phyloP scores from a whole-genome alignment of 768 basidiomycete species.

The Clathrus columnatus region DNA sequence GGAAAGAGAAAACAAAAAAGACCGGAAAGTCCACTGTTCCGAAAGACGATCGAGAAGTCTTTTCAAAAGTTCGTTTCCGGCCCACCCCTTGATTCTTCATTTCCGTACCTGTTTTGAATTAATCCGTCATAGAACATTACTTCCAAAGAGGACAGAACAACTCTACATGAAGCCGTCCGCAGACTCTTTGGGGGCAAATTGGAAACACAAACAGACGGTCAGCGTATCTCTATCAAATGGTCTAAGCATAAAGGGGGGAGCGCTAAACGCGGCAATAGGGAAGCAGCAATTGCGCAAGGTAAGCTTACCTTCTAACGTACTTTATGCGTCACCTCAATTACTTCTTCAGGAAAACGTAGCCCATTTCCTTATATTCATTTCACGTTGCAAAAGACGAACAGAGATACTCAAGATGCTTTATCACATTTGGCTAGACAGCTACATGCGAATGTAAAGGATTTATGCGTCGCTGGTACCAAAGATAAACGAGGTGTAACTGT shows the following conservation, averaged over 20 bases:
- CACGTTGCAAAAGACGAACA: constrained; percentile 93
- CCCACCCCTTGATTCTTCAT: constrained; percentile 13
- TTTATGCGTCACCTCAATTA: neutral
- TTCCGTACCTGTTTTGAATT: neutral
- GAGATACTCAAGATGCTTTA: constrained; percentile 94
- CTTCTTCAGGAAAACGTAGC: neutral
- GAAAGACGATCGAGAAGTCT: constrained; percentile 64
- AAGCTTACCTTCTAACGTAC: too few relatives aligned
- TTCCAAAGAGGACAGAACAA: constrained; percentile 72
- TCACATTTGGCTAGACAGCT: constrained; percentile 68
- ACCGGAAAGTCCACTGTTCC: constrained; percentile 32
- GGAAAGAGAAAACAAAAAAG: constrained; percentile 23
- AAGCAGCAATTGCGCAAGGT: neutral
- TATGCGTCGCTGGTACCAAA: constrained; percentile 91
- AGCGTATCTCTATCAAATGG: constrained; percentile 76
- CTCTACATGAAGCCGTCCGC: constrained; percentile 73
- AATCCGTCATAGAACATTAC: constrained; percentile 55
- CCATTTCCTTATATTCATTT: constrained; percentile 79
- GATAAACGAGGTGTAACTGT: constrained; percentile 97
- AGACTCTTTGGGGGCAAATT: constrained; percentile 77
- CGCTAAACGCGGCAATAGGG: constrained; percentile 4
- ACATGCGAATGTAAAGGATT: constrained; percentile 69
- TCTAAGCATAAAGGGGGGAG: constrained; percentile 24
- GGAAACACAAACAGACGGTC: constrained; percentile 78
- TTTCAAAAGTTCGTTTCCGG: constrained; percentile 63